These are phyloP conservation scores for Escallonia herrerae DNA, from an alignment of 129 eudicot species.

Conservation along the genomic window DNA sequence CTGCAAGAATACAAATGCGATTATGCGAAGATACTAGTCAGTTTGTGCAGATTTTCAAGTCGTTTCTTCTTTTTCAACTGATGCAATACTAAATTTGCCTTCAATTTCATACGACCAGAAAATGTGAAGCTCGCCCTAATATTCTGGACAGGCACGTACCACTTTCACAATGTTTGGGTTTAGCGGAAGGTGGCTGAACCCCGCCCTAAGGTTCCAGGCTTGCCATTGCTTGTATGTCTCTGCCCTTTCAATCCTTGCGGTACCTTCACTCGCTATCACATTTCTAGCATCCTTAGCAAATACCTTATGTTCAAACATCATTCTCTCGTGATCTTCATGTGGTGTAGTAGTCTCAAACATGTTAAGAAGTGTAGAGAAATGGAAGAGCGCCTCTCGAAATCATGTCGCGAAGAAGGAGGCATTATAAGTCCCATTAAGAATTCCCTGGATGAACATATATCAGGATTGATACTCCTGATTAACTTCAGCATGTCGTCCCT, in stretches of 20 bases:
- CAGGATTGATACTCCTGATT: constrained; percentile 52
- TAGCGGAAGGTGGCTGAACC: constrained; percentile 37
- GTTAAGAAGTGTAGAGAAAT: constrained; percentile 60
- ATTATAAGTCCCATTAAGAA: constrained; percentile 47
- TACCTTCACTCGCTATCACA: constrained; percentile 71
- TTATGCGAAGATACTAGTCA: too few species aligned
- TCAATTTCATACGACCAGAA: too few species aligned
- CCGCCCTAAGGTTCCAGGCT: constrained; percentile 47
- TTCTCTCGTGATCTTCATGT: constrained; percentile 38
- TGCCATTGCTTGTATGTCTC: constrained; percentile 81
- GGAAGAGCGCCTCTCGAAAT: constrained; percentile 59
- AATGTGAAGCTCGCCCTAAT: too few species aligned
- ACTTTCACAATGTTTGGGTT: constrained; percentile 29
- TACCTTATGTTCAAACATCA: constrained; percentile 41
- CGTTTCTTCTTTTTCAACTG: too few species aligned
- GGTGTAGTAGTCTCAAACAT: constrained; percentile 53
- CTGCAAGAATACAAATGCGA: too few species aligned
- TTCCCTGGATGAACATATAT: constrained; percentile 38
- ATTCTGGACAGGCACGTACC: too few species aligned
- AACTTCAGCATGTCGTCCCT: constrained; percentile 55
- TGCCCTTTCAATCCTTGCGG: constrained; percentile 56
- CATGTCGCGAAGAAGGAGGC: constrained; percentile 65
- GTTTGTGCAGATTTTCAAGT: too few species aligned
- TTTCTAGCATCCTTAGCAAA: constrained; percentile 55
- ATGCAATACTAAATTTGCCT: too few species aligned